A percentile compares a stretch with the other conserved stretches of the same genome.
phyloP scores from a whole-genome alignment of 75 land plant species.

The Cunninghamia lanceolata region DNA sequence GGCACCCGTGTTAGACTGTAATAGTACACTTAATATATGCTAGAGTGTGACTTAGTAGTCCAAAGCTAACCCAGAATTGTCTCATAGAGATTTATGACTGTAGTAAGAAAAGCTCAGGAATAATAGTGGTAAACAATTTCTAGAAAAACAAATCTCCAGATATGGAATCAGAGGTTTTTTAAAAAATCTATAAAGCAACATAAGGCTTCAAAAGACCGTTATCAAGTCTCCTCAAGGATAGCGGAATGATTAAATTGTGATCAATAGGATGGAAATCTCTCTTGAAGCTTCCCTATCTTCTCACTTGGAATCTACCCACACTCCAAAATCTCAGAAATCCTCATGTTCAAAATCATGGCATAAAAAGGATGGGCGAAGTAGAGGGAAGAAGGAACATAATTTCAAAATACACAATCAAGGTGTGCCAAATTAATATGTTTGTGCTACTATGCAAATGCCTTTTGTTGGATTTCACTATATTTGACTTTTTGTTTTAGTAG shows the following conservation, averaged over 20 bases:
- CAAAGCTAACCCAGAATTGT: background rate
- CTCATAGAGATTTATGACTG: background rate
- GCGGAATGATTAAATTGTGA: background rate
- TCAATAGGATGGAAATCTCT: background rate
- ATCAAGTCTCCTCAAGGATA: background rate
- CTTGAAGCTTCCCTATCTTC: background rate
- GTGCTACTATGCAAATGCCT: background rate
- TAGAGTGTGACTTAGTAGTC: background rate
- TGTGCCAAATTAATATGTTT: background rate
- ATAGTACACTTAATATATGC: background rate
- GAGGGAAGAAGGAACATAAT: background rate
- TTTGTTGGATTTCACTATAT: background rate
- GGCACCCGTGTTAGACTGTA: background rate
- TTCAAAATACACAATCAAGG: background rate
- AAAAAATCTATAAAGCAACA: too few relatives aligned
- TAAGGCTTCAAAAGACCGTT: too few relatives aligned
- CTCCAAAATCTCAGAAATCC: background rate
- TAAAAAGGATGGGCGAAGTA: background rate
- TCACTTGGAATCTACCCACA: background rate
- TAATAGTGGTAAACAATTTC: background rate
- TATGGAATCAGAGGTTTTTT: too few relatives aligned
- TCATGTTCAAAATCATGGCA: background rate
- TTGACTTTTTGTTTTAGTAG: background rate
- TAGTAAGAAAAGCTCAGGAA: background rate
- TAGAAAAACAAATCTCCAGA: background rate